These are phyloP conservation scores for Schoenoplectus triqueter DNA, from an alignment of 202 grass and related monocot species.

Conservation along the genomic window DNA sequence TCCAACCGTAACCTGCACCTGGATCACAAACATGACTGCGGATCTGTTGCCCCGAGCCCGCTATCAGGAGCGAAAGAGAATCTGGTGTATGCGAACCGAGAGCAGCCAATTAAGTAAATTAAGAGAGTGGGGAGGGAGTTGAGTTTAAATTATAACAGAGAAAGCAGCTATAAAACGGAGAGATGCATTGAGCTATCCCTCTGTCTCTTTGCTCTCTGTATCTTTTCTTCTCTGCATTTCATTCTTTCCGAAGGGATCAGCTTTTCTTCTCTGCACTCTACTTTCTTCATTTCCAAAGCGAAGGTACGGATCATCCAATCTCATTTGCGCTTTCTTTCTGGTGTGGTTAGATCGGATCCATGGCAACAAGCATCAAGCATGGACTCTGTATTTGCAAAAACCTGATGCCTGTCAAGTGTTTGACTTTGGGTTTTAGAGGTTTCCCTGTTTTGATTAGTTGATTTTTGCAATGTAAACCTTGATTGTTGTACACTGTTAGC, in stretches of 20 bases:
- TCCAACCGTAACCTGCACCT: neutral
- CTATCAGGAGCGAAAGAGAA: neutral
- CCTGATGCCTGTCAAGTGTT: slow-evolving; percentile 28
- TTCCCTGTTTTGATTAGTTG: neutral
- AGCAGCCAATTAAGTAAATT: neutral
- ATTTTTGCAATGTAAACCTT: neutral
- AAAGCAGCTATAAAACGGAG: slow-evolving; percentile 18
- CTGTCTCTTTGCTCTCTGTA: slow-evolving; percentile 34
- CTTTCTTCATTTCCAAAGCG: slow-evolving; percentile 26
- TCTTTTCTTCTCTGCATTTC: slow-evolving; percentile 18
- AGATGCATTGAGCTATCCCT: slow-evolving; percentile 15
- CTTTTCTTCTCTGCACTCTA: slow-evolving; percentile 17
- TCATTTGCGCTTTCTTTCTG: slow-evolving; percentile 7
- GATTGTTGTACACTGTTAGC: neutral
- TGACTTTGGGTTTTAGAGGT: slow-evolving; percentile 28
- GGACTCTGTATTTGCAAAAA: neutral
- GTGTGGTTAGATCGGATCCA: neutral
- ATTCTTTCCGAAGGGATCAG: slow-evolving; percentile 1
- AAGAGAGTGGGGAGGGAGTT: slow-evolving; percentile 24
- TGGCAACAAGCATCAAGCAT: neutral
- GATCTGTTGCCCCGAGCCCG: neutral
- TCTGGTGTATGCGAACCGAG: neutral
- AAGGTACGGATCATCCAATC: slow-evolving; percentile 9
- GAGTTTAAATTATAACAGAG: slow-evolving; percentile 1
- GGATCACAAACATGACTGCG: neutral